Percentiles rank a stretch among this genome's conserved stretches.
Conservation (phyloP, 352 stramenopile species). For the Globisporangium paroecandrum region DNA sequence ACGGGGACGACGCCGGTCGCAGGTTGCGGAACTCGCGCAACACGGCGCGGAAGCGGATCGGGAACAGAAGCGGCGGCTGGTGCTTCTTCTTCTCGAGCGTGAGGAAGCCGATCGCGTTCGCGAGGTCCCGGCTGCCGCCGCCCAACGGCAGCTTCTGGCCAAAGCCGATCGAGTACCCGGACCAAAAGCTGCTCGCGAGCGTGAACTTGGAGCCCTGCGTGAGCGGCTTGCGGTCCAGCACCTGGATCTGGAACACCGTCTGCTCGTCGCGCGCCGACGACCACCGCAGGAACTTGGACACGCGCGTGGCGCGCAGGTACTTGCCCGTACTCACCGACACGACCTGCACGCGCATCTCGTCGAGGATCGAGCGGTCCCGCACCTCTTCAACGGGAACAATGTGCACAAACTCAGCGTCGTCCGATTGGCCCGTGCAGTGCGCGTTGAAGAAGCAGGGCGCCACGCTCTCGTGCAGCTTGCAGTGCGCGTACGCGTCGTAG, state of each 20-base stretch:
- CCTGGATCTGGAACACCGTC: conserved; percentile 62
- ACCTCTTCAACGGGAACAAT: conserved; percentile 51
- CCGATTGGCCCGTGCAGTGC: conserved; percentile 29
- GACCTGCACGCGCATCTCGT: conserved; percentile 61
- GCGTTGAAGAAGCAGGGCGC: conserved; percentile 57
- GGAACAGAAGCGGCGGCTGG: conserved; percentile 53
- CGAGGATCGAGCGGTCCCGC: conserved; percentile 49
- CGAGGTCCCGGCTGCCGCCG: conserved; percentile 39
- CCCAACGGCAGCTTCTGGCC: conserved; percentile 53
- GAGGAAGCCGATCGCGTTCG: conserved; percentile 55
- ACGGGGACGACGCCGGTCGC: conserved; percentile 16
- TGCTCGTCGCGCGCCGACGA: conserved; percentile 51
- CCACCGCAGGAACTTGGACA: conserved; percentile 71
- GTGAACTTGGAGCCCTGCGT: conserved; percentile 51
- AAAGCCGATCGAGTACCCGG: conserved; percentile 46
- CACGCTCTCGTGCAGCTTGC: conserved; percentile 44
- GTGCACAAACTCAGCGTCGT: conserved; percentile 52
- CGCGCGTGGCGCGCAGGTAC: conserved; percentile 53
- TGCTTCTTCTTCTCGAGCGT: conserved; percentile 72
- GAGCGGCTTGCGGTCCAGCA: conserved; percentile 47
- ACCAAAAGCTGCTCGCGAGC: conserved; percentile 55
- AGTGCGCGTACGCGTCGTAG: conserved; percentile 56
- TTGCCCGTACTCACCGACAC: conserved; percentile 45
- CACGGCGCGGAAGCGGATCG: conserved; percentile 52
- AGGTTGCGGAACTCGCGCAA: conserved; percentile 31